Evolutionary conservation across 345 rosid species (phyloP), one percentile per base, ranked within the genome.

Genomic region (Corchorus olitorius): DNA sequence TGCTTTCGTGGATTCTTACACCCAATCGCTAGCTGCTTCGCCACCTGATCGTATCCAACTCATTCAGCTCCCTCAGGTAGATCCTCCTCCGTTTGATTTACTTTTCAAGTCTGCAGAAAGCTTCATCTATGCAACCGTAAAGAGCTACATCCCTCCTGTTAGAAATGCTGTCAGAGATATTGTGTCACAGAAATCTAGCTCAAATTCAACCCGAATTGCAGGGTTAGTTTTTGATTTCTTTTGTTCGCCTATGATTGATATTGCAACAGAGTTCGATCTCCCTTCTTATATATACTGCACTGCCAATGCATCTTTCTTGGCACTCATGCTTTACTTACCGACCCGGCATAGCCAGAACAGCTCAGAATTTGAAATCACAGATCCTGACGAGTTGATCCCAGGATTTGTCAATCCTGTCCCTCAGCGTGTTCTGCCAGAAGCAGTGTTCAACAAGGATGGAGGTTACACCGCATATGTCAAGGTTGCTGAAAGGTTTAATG

Each of bases 221-320:
- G 88, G 83, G 22, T 59, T 87, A 56, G 73, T 85, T 16, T 12
- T 81, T 15, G 90, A 82, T 74, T 10, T 85, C 75, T 83, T 87
- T 49, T 82, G 86, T 76, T 19, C 75, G 4, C 1, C 81, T 5
- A 70, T 82, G 77, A 65, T 85, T 15, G 88, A 87, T 64, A 68
- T 85, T 5, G 90, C 83, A 1, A 75, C 67, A n/a, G 85, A 83
- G 65, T 14, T 85, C 20, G 81, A 79, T 2, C 64, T 83, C 49
- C 86, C 90, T 27, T 77, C 80, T 62, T 85, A 85, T 62, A 6
- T 85, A 12, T 65, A 79, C 84, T 83, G 58, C 48, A 60, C 87
- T 10, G 74, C 83, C 5, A 54, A 76, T 56, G 83, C 88, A 1
- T 77, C 64, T n/a, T 81, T 64, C 35, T 67, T 81, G 2, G 76